These are phyloP conservation scores for Nicotiana otophora DNA, from an alignment of 257 asterid species.

Conservation along the genomic window DNA sequence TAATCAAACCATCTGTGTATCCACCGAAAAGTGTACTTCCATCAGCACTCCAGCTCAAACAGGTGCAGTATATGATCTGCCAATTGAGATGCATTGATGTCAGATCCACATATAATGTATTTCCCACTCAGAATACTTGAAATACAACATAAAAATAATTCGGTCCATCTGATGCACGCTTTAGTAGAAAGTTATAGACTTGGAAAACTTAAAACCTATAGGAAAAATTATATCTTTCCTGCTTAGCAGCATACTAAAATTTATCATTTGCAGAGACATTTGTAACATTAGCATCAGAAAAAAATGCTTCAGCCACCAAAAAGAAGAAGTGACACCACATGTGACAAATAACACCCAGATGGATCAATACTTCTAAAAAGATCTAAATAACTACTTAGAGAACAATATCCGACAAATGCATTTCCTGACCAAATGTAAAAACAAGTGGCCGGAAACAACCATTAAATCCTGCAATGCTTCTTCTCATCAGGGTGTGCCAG, in stretches of 20 bases:
- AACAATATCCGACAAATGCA: not conserved
- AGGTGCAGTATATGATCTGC: slow-evolving; percentile 65
- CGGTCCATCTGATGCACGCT: not conserved
- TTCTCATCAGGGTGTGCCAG: no score
- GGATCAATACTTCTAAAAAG: not conserved
- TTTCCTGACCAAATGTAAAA: not conserved
- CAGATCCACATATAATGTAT: not conserved
- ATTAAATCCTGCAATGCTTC: not conserved
- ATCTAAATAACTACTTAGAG: not conserved
- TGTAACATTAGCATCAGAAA: not conserved
- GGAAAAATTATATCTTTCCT: not conserved
- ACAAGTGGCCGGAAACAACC: not conserved
- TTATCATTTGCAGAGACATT: not conserved
- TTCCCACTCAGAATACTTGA: not conserved
- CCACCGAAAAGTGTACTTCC: slow-evolving; percentile 86
- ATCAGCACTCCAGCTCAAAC: slow-evolving; percentile 72
- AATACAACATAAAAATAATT: not conserved
- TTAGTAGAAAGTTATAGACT: not conserved
- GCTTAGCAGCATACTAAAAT: not conserved
- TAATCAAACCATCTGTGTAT: slow-evolving; percentile 64
- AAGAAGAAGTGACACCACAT: not conserved
- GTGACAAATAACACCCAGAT: not conserved
- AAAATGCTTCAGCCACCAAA: not conserved
- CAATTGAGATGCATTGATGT: not conserved
- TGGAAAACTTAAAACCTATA: not conserved